Evolutionary conservation across 2,329 filamentous ascomycete genomes (phyloP).

Genomic region (Lachnellula cervina): DNA sequence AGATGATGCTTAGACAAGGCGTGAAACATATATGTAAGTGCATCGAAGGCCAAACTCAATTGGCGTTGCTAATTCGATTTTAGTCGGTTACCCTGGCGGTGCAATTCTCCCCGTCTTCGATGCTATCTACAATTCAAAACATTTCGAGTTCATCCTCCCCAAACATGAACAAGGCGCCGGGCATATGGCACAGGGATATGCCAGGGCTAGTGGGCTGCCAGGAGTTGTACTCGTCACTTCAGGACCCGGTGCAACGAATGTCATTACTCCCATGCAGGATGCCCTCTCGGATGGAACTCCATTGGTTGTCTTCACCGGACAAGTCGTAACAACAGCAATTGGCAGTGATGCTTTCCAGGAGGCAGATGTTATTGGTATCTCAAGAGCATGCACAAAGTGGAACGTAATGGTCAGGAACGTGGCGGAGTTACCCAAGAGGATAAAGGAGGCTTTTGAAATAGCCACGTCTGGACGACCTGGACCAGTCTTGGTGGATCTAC

Average conservation of each 20-base stretch:
- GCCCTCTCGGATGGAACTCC: conserved; percentile 93
- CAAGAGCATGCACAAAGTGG: conserved; percentile 95
- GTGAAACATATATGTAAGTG: conserved; percentile 92
- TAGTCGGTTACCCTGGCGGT: conserved; percentile 86
- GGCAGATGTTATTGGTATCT: conserved; percentile 90
- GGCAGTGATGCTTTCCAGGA: conserved; percentile 97
- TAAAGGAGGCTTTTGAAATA: conserved; percentile 98
- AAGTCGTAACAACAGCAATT: conserved; percentile 85
- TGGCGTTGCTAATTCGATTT: conserved; percentile 13
- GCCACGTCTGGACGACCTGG: conserved; percentile 90
- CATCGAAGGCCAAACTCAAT: neutral
- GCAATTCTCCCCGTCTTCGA: conserved; percentile 98
- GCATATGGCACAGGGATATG: conserved; percentile 98
- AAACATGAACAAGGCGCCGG: conserved; percentile 96
- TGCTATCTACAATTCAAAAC: conserved; percentile 95
- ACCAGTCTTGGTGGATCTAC: conserved; percentile 90
- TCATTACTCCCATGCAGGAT: conserved; percentile 94
- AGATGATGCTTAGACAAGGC: conserved; percentile 93
- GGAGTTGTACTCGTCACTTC: conserved; percentile 97
- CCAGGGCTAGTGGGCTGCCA: conserved; percentile 85
- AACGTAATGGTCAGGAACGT: conserved; percentile 98
- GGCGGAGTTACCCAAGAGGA: conserved; percentile 84
- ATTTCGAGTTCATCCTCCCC: conserved; percentile 94
- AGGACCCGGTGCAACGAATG: conserved; percentile 92
- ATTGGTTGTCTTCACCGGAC: conserved; percentile 91